Evolutionary conservation across 768 basidiomycete genomes (phyloP), one percentile per base, ranked within the genome.

Genomic region (Boletus pseudo-olivaceus): DNA sequence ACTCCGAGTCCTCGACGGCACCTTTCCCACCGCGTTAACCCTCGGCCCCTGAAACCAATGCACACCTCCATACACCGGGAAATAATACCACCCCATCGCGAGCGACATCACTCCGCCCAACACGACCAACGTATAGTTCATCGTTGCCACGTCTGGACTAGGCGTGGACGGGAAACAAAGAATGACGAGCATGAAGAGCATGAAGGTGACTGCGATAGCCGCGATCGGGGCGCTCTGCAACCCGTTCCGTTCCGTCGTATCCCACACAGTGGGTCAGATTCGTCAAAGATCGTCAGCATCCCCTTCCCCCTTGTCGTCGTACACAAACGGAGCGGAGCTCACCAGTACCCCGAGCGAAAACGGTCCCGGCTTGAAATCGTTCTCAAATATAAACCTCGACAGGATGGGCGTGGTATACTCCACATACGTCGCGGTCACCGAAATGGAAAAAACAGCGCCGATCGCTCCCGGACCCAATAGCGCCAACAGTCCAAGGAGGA

Each of bases 121-220:
- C 4, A 91, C 85, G 23, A 85, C 81, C 29, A 83, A 73, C 0
- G 82, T 78, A 59, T 90, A 90, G 65, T 90, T 90, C 87, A 90
- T 88, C 43, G 72, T 70, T 12, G 73, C 66, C 1, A 70, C 71
- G 17, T 65, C 63, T 0, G 83, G 73, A 7, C 64, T 59, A 1
- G 79, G 79, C n/a, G 73, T 75, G 11, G 76, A 65, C 12, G 84
- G 86, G 77, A 88, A 88, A 56, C 81, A 71, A 62, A 85, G 79
- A 1, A 87, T 75, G 51, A 85, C 59, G 44, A 74, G 69, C 76
- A 85, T 81, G 64, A 88, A 81, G 1, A 63, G 15, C 89, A 90
- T 90, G 71, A 81, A 89, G 0, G 69, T 53, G 3, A 87, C 77
- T 2, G 86, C 76, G 10, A 80, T 73, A 8, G 75, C 49, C 0